These are phyloP conservation scores for Eucalyptus shirleyi DNA, from an alignment of 345 rosid species.

Conservation along the genomic window DNA sequence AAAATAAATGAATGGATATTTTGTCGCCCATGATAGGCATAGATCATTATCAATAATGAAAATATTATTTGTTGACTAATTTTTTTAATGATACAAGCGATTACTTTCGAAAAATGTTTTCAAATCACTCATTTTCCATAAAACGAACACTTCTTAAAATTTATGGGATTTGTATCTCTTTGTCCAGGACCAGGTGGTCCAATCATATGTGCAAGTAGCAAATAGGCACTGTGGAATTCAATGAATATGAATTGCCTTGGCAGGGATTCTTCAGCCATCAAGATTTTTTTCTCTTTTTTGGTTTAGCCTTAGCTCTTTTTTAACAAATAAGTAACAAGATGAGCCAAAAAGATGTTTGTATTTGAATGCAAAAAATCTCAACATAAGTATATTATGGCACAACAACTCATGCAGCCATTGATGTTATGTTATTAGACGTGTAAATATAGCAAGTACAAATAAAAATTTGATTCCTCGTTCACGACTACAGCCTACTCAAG, in stretches of 20 bases:
- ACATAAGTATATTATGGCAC: background rate
- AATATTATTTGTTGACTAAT: no score
- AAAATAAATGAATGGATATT: no score
- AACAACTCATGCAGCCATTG: background rate
- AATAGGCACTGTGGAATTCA: background rate
- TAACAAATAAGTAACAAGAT: background rate
- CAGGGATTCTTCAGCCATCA: background rate
- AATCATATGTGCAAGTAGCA: background rate
- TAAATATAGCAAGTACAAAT: background rate
- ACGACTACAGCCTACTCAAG: background rate
- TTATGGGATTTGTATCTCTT: no score
- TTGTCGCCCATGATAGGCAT: no score
- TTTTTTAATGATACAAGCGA: no score
- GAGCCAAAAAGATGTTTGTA: background rate
- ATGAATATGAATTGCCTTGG: background rate
- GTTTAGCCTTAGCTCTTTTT: background rate
- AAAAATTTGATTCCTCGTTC: background rate
- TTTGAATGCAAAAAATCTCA: background rate
- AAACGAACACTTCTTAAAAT: no score
- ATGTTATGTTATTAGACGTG: background rate
- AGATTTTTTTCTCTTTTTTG: background rate
- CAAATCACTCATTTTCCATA: no score
- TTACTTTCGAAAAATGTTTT: no score
- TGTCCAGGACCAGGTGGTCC: no score
- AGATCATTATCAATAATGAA: no score